Base-by-base conservation (phyloP, 331 rosid genomes). In the Rosa hybrid region DNA sequence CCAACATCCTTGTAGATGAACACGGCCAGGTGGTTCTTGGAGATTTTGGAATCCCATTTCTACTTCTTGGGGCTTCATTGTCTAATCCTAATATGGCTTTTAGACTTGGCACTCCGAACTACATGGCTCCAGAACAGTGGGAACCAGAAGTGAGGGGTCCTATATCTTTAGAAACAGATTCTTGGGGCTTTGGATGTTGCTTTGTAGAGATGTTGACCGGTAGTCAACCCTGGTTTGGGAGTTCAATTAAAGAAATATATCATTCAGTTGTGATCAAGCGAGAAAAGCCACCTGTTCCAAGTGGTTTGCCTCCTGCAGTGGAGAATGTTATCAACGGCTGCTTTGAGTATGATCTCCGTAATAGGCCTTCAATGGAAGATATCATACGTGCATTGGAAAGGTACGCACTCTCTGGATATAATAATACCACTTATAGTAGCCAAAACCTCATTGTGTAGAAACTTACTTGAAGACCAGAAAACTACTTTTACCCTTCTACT, bases 41-140 rank as follows among this genome's bases (percentile, higher is more conserved):
- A 41, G 90, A 86, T 76, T 84, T 81, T 59, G 90, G 90, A 34
- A 78, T 86, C 69, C 87, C 87, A 0, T 84, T 56, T 76, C 85
- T 86, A 14, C 90, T 86, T 81, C 86, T 75, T 60, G 90, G 90
- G 56, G 72, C 74, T 62, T 53, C 80, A 45, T 60, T 84, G 75
- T 65, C 80, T 17, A 81, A 78, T 83, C 44, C 90, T 2, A 80
- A 86, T 53, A 71, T 84, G 86, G 62, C 75, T 74, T 70, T 86
- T 20, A 86, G 90, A 62, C 85, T 84, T 65, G 90, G 90, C 59
- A 86, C 86, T 79, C 87, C 90, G n/a, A 86, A 83, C 60, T 86
- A 86, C 80, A 86, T 86, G 90, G 90, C 90, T 50, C 87, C 90
- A 17, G 90, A 86, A 72, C 90, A 86, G 78, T 86, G 86, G 90